Evolutionary conservation across 495 filamentous ascomycete species (phyloP).

Genomic region (Neurospora sp.): DNA sequence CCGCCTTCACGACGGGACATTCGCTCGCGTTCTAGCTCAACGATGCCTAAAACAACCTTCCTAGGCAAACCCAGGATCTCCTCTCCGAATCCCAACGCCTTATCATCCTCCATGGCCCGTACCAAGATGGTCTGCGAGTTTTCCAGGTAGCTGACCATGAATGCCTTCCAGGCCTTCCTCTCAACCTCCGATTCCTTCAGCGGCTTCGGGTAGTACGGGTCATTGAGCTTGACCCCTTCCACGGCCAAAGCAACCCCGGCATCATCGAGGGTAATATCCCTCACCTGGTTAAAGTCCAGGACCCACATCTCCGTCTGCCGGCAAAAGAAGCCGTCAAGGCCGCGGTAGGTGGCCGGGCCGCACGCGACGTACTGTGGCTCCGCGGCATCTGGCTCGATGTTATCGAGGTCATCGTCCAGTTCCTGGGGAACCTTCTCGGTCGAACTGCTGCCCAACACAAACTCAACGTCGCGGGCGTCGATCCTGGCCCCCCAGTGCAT

Average conservation of each 20-base stretch:
- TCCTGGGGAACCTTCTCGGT: background rate
- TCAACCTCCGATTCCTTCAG: background rate
- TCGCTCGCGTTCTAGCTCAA: background rate
- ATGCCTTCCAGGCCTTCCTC: background rate
- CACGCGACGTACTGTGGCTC: background rate
- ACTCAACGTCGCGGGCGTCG: slow-evolving; percentile 11
- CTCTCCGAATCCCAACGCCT: background rate
- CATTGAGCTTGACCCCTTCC: slow-evolving; percentile 11
- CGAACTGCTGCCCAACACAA: slow-evolving; percentile 8
- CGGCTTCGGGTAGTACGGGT: slow-evolving; percentile 16
- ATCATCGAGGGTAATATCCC: slow-evolving; percentile 13
- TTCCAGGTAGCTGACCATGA: background rate
- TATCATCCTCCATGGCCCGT: background rate
- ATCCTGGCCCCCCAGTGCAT: slow-evolving; percentile 12
- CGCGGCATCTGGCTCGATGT: background rate
- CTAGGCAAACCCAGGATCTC: background rate
- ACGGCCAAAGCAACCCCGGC: slow-evolving; percentile 14
- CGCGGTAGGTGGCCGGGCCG: background rate
- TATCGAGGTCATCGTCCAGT: background rate
- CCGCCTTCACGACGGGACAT: background rate
- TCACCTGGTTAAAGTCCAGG: slow-evolving; percentile 21
- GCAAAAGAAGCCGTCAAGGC: slow-evolving; percentile 6
- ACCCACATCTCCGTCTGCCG: slow-evolving; percentile 13
- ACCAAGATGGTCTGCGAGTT: background rate
- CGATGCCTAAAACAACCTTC: slow-evolving; percentile 1